Conservation (phyloP, 2,329 filamentous ascomycete genomes). For the Aaosphaeria pasadenensis region DNA sequence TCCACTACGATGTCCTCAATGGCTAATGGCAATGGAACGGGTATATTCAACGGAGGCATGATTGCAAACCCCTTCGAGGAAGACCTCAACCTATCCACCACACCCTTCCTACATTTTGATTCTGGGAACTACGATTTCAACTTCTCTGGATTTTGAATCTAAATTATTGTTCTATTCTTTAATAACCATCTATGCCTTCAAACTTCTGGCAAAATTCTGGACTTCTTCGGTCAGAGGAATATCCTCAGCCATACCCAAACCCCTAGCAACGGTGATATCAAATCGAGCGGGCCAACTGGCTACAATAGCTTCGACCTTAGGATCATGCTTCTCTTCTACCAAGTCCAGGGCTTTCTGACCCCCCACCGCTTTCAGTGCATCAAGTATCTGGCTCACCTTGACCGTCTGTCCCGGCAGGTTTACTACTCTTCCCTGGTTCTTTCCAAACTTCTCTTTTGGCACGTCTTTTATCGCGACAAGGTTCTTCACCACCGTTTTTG, state of each 20-base stretch:
- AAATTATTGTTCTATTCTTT: neutral
- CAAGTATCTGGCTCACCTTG: constrained; percentile 52
- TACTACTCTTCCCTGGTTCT: constrained; percentile 41
- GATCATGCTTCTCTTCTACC: constrained; percentile 39
- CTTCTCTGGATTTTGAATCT: constrained; percentile 10
- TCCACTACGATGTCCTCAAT: constrained; percentile 6
- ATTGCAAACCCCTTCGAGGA: constrained; percentile 15
- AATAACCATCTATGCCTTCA: neutral
- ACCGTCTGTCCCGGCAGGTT: constrained; percentile 51
- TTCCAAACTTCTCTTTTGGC: constrained; percentile 45
- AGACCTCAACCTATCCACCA: constrained; percentile 17
- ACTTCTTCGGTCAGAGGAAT: constrained; percentile 5
- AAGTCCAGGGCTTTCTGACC: constrained; percentile 48
- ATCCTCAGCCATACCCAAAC: constrained; percentile 6
- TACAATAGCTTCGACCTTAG: constrained; percentile 4
- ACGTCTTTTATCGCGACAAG: constrained; percentile 48
- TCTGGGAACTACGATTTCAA: constrained; percentile 22
- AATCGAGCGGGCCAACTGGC: constrained; percentile 4
- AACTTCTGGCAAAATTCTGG: constrained; percentile 5
- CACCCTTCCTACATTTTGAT: constrained; percentile 24
- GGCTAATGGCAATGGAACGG: constrained; percentile 5
- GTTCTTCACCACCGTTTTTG: constrained; percentile 52
- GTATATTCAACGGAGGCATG: constrained; percentile 8
- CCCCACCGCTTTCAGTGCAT: constrained; percentile 50
- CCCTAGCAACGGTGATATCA: constrained; percentile 2